Conservation (phyloP, 2,329 filamentous ascomycete genomes). For the Colletotrichum costaricense region DNA sequence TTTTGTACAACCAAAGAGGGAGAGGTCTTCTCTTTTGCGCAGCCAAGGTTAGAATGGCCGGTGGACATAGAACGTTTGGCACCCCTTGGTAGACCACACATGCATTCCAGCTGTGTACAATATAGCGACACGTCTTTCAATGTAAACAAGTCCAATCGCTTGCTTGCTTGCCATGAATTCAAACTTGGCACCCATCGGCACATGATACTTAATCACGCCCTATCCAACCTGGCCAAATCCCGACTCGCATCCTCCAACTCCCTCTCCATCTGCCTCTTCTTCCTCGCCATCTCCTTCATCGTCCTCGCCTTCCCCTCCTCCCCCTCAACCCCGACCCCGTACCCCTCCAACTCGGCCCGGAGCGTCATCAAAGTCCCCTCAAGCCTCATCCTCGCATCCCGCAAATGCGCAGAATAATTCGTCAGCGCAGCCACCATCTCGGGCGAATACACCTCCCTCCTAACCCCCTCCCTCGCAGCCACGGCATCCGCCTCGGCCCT, state of each 20-base stretch:
- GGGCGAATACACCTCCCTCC: conserved; percentile 57
- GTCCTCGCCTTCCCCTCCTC: conserved; percentile 56
- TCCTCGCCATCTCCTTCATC: conserved; percentile 65
- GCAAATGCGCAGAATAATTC: conserved; percentile 61
- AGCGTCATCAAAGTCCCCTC: conserved; percentile 55
- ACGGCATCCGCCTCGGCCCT: conserved; percentile 52
- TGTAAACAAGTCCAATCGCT: conserved; percentile 3
- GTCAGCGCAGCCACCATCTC: conserved; percentile 55
- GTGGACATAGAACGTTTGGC: conserved; percentile 30
- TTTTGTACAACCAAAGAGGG: conserved; percentile 21
- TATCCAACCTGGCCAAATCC: conserved; percentile 55
- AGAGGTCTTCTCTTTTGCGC: conserved; percentile 23
- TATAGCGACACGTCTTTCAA: conserved; percentile 29
- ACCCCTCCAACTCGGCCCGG: conserved; percentile 58
- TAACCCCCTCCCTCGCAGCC: conserved; percentile 47
- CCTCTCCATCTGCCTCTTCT: conserved; percentile 61
- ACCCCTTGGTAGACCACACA: conserved; percentile 18
- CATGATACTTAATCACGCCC: conserved; percentile 10
- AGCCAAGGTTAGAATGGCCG: background rate
- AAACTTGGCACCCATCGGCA: too few relatives aligned
- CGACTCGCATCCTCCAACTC: conserved; percentile 61
- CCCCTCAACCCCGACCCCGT: conserved; percentile 56
- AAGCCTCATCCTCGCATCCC: conserved; percentile 58
- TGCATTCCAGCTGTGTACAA: conserved; percentile 32
- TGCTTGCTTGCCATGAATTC: too few relatives aligned